Evolutionary conservation across 352 stramenopile species (phyloP).

Genomic region (Phytophthora ohioensis): DNA sequence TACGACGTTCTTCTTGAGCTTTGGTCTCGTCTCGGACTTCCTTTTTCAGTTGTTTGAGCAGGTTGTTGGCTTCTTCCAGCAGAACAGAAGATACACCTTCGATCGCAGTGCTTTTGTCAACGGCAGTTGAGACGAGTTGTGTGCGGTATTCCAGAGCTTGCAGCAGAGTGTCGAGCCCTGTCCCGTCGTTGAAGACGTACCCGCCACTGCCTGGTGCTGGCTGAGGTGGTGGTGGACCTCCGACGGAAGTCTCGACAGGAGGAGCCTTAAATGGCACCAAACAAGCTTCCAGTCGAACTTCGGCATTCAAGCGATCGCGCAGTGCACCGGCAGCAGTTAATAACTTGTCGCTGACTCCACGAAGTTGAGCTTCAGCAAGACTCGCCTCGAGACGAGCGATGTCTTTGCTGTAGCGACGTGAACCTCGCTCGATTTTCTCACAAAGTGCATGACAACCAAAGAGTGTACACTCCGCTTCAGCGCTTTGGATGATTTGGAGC

Average conservation of each 20-base stretch:
- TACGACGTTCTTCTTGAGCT: slow-evolving; percentile 77
- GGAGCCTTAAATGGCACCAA: slow-evolving; percentile 56
- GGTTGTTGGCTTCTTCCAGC: slow-evolving; percentile 63
- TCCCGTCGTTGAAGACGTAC: slow-evolving; percentile 68
- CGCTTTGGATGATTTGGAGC: slow-evolving; percentile 72
- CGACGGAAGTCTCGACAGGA: slow-evolving; percentile 10
- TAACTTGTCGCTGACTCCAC: slow-evolving; percentile 68
- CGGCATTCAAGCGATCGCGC: slow-evolving; percentile 67
- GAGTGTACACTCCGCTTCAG: slow-evolving; percentile 84
- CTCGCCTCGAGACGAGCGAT: slow-evolving; percentile 76
- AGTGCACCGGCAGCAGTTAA: slow-evolving; percentile 50
- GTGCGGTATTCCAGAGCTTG: slow-evolving; percentile 71
- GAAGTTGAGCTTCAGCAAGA: slow-evolving; percentile 57
- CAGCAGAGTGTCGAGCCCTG: slow-evolving; percentile 59
- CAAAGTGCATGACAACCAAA: slow-evolving; percentile 79
- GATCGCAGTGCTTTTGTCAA: slow-evolving; percentile 54
- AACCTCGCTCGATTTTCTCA: slow-evolving; percentile 64
- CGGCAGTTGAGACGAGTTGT: slow-evolving; percentile 58
- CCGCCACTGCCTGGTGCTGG: slow-evolving; percentile 24
- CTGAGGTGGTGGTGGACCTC: slow-evolving; percentile 8
- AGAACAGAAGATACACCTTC: slow-evolving; percentile 62
- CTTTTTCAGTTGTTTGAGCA: slow-evolving; percentile 86
- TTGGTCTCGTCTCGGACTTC: slow-evolving; percentile 83
- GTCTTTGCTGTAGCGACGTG: slow-evolving; percentile 56
- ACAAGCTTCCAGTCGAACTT: slow-evolving; percentile 71